These are phyloP conservation scores for Aspergillus nanangensis DNA, from an alignment of 495 filamentous ascomycete genomes.

Conservation along the genomic window DNA sequence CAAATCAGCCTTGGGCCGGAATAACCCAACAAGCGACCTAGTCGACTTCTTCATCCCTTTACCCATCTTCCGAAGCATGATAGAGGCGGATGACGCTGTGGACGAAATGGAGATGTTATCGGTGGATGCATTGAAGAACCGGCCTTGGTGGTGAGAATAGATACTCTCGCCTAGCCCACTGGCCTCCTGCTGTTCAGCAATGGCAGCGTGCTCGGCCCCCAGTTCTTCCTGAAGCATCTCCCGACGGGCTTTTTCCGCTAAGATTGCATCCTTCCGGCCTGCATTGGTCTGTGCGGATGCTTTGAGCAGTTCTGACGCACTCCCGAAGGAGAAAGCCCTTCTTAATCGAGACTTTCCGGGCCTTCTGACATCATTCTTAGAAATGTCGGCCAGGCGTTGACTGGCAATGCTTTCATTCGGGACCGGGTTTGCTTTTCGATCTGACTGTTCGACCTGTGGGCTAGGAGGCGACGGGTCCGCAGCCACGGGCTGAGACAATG, in stretches of 20 bases:
- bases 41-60: conserved; percentile 92
- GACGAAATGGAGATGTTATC: conserved; percentile 97
- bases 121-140: conserved; percentile 84
- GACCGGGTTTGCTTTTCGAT: conserved; percentile 19
- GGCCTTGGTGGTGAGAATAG: conserved; percentile 76
- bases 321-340: conserved; percentile 95
- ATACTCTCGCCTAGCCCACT: conserved; percentile 89
- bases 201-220: conserved; percentile 83
- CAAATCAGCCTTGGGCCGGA: conserved; percentile 88
- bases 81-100: conserved; percentile 93
- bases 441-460: conserved; percentile 12
- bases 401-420: conserved; percentile 62
- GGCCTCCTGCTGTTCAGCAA: conserved; percentile 86
- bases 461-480: conserved; percentile 43
- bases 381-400: conserved; percentile 74
- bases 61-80: conserved; percentile 99
- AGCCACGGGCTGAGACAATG: conserved; percentile 77
- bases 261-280: conserved; percentile 46
- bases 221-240: conserved; percentile 66
- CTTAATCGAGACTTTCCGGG: conserved; percentile 83
- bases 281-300: conserved; percentile 63
- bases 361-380: conserved; percentile 65
- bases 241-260: conserved; percentile 64
- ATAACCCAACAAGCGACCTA: conserved; percentile 87
- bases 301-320: conserved; percentile 84